Evolutionary conservation across 2,329 filamentous ascomycete species (phyloP).

Genomic region (Penicillium carneum): DNA sequence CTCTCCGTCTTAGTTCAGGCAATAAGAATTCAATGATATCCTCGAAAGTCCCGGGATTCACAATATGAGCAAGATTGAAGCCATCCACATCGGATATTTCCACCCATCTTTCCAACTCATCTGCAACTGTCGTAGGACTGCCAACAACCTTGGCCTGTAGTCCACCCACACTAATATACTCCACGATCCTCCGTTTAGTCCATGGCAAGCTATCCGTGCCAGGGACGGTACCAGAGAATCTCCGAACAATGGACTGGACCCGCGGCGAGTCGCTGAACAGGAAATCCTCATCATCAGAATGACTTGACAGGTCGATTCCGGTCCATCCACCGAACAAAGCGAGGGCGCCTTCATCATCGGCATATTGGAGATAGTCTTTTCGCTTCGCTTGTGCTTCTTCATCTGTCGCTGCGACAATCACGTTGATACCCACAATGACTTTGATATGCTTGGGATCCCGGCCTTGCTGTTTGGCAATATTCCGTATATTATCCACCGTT

Average conservation of each 20-base stretch:
- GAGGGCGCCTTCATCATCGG: slow-evolving; percentile 50
- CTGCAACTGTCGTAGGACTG: slow-evolving; percentile 14
- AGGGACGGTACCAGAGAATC: slow-evolving; percentile 46
- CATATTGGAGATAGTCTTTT: slow-evolving; percentile 49
- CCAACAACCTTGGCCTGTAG: slow-evolving; percentile 16
- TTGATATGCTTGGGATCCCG: slow-evolving; percentile 38
- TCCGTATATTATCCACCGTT: slow-evolving; percentile 50
- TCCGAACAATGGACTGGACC: slow-evolving; percentile 42
- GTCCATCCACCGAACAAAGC: slow-evolving; percentile 55
- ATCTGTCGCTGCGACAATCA: slow-evolving; percentile 52
- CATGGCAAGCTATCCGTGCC: slow-evolving; percentile 43
- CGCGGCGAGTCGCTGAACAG: slow-evolving; percentile 44
- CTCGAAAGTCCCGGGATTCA: slow-evolving; percentile 33
- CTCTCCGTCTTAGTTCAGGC: slow-evolving; percentile 26
- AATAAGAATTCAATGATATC: slow-evolving; percentile 35
- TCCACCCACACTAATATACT: slow-evolving; percentile 34
- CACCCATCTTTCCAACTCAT: slow-evolving; percentile 28
- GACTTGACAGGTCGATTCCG: slow-evolving; percentile 36
- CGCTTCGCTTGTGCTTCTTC: slow-evolving; percentile 52
- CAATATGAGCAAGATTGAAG: slow-evolving; percentile 34
- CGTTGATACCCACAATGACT: slow-evolving; percentile 46
- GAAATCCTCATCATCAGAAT: slow-evolving; percentile 52
- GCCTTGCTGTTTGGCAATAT: slow-evolving; percentile 43
- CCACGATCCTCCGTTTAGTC: slow-evolving; percentile 38
- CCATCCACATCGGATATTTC: slow-evolving; percentile 34